Evolutionary conservation across 2,329 filamentous ascomycete species (phyloP).

Genomic region (Ilyonectria sp.): DNA sequence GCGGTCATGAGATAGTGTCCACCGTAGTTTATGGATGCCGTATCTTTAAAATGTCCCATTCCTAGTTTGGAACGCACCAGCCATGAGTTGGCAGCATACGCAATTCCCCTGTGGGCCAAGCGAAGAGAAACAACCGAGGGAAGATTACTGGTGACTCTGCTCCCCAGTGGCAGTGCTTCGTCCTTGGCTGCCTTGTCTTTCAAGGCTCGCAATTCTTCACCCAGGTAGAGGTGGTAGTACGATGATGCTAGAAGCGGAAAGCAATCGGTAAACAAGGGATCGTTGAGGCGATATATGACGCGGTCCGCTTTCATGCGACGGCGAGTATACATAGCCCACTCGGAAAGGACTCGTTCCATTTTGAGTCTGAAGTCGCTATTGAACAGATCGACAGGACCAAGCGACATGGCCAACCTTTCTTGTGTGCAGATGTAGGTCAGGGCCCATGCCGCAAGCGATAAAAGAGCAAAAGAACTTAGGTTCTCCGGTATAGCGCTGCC

Average conservation of each 20-base stretch:
- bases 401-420: neutral
- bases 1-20: neutral
- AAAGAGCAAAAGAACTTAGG: neutral
- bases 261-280: neutral
- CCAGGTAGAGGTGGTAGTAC: neutral
- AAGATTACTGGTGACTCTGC: neutral
- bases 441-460: neutral
- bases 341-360: neutral
- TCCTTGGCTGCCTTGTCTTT: neutral
- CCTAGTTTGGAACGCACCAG: neutral
- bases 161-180: neutral
- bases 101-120: neutral
- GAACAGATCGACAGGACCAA: neutral
- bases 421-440: neutral
- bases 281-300: neutral
- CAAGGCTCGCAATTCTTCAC: conserved; percentile 1
- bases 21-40: conserved; percentile 1
- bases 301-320: neutral
- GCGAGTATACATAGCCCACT: conserved; percentile 2
- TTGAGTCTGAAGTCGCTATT: neutral
- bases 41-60: conserved; percentile 2
- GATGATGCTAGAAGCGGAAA: neutral
- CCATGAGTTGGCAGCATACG: neutral
- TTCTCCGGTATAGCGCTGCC: neutral
- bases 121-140: neutral